A percentile compares a stretch with the other conserved stretches of the same genome.
phyloP scores from a whole-genome alignment of 1,284 basidiomycete genomes.

The Ganoderma lucidum region DNA sequence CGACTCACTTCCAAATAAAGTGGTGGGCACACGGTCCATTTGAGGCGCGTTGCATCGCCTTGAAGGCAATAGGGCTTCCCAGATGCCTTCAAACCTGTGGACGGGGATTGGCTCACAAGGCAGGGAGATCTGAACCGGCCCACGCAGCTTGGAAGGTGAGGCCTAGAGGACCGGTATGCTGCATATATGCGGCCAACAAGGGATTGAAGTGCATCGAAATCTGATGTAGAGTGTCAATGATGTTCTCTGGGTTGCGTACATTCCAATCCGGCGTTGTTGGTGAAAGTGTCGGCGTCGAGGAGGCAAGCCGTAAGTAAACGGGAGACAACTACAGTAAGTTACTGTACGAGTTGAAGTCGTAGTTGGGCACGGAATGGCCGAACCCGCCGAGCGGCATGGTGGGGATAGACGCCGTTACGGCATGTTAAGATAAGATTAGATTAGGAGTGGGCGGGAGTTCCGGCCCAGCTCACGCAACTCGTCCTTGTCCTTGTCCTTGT shows the following conservation, averaged over 20 bases:
- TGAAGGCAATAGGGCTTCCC: slow-evolving; percentile 3
- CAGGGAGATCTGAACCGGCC: neutral
- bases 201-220: neutral
- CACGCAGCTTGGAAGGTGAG: neutral
- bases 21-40: neutral
- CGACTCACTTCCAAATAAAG: neutral
- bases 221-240: neutral
- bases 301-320: slow-evolving; percentile 6
- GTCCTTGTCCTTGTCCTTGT: neutral
- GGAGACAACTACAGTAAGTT: neutral
- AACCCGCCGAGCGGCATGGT: neutral
- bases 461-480: neutral
- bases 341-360: neutral
- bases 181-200: neutral
- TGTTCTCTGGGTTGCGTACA: neutral
- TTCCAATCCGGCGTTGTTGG: neutral
- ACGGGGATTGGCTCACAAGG: neutral
- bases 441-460: neutral
- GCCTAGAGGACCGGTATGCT: neutral
- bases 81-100: neutral
- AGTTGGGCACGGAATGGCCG: neutral
- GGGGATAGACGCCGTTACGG: neutral
- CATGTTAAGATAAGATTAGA: neutral
- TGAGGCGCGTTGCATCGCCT: slow-evolving; percentile 2
- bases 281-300: neutral